These are phyloP conservation scores for Aspergillus sojae DNA, from an alignment of 2,329 filamentous ascomycete species.

Conservation along the genomic window DNA sequence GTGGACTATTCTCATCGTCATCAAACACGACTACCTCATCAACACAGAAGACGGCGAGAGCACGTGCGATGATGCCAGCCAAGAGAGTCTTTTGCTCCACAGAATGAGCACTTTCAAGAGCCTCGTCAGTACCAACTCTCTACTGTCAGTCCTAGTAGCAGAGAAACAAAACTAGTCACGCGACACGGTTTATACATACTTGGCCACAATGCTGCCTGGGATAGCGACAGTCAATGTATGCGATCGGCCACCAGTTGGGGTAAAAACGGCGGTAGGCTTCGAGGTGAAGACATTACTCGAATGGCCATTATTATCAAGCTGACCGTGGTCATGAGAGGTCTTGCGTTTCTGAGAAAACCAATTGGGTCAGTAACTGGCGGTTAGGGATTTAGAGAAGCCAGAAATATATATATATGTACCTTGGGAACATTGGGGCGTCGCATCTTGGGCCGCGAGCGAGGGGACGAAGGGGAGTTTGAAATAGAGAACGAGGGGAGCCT, in stretches of 20 bases:
- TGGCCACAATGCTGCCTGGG: constrained; percentile 75
- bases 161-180: neutral
- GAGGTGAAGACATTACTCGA: constrained; percentile 55
- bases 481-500: neutral
- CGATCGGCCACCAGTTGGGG: constrained; percentile 63
- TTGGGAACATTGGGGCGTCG: constrained; percentile 11
- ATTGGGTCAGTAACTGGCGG: neutral
- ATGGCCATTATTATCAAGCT: constrained; percentile 9
- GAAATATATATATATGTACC: constrained; percentile 1
- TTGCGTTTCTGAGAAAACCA: constrained; percentile 23
- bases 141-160: neutral
- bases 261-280: constrained; percentile 71
- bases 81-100: constrained; percentile 75
- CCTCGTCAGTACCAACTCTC: neutral
- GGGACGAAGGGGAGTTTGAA: neutral
- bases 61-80: constrained; percentile 76
- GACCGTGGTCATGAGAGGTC: constrained; percentile 16
- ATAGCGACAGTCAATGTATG: constrained; percentile 79
- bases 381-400: neutral
- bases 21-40: constrained; percentile 85
- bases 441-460: constrained; percentile 3
- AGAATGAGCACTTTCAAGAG: constrained; percentile 62
- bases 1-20: constrained; percentile 57
- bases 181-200: constrained; percentile 52
- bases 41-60: constrained; percentile 78